phyloP scores from a whole-genome alignment of 2,329 filamentous ascomycete species.

The Ramichloridium luteum region DNA sequence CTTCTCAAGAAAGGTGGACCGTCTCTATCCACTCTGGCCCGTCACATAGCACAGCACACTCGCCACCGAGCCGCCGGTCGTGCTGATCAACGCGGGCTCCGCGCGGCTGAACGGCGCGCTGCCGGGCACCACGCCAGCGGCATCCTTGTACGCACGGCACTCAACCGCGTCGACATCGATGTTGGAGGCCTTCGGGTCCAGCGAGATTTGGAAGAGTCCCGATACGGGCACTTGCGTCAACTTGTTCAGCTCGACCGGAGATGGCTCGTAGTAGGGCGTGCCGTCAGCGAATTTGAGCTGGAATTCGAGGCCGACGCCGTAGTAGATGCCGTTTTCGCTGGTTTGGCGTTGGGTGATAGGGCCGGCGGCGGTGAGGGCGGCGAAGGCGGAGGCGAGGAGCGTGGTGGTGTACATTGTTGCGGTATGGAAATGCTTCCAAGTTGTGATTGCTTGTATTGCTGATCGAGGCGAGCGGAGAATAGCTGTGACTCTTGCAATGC shows the following conservation, averaged over 20 bases:
- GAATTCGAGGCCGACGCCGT: constrained; percentile 10
- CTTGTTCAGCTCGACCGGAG: constrained; percentile 11
- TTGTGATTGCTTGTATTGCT: too few species aligned
- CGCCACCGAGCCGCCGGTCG: constrained; percentile 3
- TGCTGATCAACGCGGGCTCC: constrained; percentile 3
- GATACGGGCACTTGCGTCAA: constrained; percentile 6
- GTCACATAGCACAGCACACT: constrained; percentile 8
- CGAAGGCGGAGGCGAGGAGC: constrained; percentile 1
- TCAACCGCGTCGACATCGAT: constrained; percentile 10
- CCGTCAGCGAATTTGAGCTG: constrained; percentile 3
- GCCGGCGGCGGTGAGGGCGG: constrained; percentile 3
- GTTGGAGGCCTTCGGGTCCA: constrained; percentile 8
- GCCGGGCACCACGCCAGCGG: constrained; percentile 6
- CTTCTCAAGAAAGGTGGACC: too few species aligned
- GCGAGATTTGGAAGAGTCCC: constrained; percentile 2
- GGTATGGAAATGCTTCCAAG: too few species aligned
- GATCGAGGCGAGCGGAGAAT: too few species aligned
- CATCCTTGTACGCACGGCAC: constrained; percentile 12
- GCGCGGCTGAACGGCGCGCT: constrained; percentile 4
- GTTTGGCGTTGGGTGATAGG: constrained; percentile 3
- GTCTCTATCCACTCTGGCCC: not conserved
- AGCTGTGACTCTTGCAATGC: too few species aligned
- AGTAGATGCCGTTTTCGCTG: too few species aligned
- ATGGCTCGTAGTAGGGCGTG: constrained; percentile 6
- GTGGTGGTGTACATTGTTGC: constrained; percentile 4